Conservation (phyloP, 352 stramenopile species). For the Thraustochytrium striatum region DNA sequence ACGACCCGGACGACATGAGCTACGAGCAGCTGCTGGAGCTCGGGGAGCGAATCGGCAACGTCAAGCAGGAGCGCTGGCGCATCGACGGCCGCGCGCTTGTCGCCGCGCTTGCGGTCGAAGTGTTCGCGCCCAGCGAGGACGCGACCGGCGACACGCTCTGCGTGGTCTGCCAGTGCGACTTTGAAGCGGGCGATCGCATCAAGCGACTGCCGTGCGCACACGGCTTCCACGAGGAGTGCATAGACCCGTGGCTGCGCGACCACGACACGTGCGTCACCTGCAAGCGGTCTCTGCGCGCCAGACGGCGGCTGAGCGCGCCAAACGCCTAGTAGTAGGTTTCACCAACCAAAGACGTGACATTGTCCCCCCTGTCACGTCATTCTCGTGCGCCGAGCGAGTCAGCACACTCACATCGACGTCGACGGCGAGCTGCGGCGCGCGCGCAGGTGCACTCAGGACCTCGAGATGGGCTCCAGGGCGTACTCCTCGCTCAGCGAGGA, state of each 20-base stretch:
- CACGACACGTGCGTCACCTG: slow-evolving; percentile 75
- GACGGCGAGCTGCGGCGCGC: too few relatives aligned
- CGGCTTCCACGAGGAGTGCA: slow-evolving; percentile 80
- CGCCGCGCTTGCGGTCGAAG: slow-evolving; percentile 1
- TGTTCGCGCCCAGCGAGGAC: not conserved
- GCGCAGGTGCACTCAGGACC: too few relatives aligned
- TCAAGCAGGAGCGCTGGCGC: slow-evolving; percentile 50
- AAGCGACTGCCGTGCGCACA: slow-evolving; percentile 73
- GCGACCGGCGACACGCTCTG: slow-evolving; percentile 3
- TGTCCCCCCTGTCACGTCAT: too few relatives aligned
- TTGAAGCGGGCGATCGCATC: slow-evolving; percentile 64
- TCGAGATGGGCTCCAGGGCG: too few relatives aligned
- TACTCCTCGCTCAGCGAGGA: too few relatives aligned
- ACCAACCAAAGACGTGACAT: too few relatives aligned
- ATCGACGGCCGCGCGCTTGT: slow-evolving; percentile 13
- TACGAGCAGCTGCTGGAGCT: slow-evolving; percentile 50
- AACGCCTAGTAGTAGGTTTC: too few relatives aligned
- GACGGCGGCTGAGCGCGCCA: too few relatives aligned
- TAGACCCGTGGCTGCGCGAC: slow-evolving; percentile 78
- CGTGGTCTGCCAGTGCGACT: slow-evolving; percentile 37
- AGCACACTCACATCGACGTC: too few relatives aligned
- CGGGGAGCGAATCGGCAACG: slow-evolving; percentile 48
- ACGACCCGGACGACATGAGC: slow-evolving; percentile 48
- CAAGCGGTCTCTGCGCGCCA: slow-evolving; percentile 44
- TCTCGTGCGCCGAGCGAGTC: too few relatives aligned